These are phyloP conservation scores for Penicillium tannophilum DNA, from an alignment of 495 filamentous ascomycete species.

Conservation along the genomic window DNA sequence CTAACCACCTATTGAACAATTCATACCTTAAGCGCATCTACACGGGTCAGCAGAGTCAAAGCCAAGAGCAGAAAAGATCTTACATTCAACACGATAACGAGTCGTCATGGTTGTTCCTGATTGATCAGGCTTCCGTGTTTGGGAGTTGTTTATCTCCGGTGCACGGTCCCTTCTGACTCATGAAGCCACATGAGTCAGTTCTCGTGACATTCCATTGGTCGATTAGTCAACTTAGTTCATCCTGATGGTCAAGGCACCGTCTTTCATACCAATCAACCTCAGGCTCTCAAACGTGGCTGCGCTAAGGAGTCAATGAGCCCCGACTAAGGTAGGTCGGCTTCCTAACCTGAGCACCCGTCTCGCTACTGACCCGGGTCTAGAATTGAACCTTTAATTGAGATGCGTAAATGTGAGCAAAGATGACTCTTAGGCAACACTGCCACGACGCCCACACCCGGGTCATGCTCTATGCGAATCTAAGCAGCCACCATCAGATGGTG, in stretches of 20 bases:
- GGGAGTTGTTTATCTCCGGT: not conserved
- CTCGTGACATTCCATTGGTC: not conserved
- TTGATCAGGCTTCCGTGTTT: not conserved
- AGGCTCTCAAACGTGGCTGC: not conserved
- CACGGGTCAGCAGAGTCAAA: slow-evolving; percentile 20
- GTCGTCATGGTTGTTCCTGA: slow-evolving; percentile 68
- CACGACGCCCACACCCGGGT: slow-evolving; percentile 1
- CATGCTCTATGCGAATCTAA: not conserved
- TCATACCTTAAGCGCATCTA: slow-evolving; percentile 79
- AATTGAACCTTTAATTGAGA: not conserved
- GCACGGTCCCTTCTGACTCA: slow-evolving; percentile 16
- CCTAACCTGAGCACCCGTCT: not conserved
- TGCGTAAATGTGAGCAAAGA: not conserved
- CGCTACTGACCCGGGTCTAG: slow-evolving; percentile 1
- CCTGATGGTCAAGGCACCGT: not conserved
- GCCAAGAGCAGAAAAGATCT: slow-evolving; percentile 19
- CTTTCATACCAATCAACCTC: not conserved
- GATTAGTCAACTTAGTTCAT: not conserved
- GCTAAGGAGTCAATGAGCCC: not conserved
- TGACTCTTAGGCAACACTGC: slow-evolving; percentile 19
- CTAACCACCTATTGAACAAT: not conserved
- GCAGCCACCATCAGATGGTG: not conserved
- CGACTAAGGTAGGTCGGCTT: not conserved
- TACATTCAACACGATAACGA: slow-evolving; percentile 89
- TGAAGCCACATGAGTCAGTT: slow-evolving; percentile 4